Conservation (phyloP, 768 basidiomycete genomes). For the Mycena sanguinolenta region DNA sequence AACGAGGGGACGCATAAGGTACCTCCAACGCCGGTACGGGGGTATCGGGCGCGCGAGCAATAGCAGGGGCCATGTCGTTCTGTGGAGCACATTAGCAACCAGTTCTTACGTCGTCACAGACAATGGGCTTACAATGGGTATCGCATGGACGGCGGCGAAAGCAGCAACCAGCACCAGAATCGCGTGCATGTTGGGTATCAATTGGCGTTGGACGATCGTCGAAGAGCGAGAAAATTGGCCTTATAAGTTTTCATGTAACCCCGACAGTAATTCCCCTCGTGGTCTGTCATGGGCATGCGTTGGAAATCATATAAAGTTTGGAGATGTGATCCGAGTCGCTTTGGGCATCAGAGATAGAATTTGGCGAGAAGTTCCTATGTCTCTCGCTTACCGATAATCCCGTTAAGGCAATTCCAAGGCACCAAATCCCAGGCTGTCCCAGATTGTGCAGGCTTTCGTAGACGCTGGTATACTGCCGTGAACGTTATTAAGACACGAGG, state of each 20-base stretch:
- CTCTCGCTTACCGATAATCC: not conserved
- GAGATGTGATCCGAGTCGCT: constrained; percentile 13
- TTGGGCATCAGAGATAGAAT: constrained; percentile 19
- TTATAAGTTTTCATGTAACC: constrained; percentile 10
- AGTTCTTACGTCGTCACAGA: not conserved
- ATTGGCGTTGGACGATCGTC: constrained; percentile 6
- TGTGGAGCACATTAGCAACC: constrained; percentile 5
- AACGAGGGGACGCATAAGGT: not conserved
- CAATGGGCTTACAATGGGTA: constrained; percentile 13
- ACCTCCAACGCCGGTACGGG: constrained; percentile 17
- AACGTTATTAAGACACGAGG: not conserved
- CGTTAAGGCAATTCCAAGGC: not conserved
- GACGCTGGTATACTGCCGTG: not conserved
- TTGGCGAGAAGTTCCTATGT: not conserved
- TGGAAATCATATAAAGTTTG: constrained; percentile 6
- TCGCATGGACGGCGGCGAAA: constrained; percentile 13
- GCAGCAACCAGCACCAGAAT: constrained; percentile 23
- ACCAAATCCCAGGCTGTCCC: not conserved
- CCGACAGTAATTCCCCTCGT: constrained; percentile 9
- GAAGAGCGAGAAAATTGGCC: not conserved
- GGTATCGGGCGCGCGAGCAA: constrained; percentile 1
- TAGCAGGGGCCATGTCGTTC: constrained; percentile 4
- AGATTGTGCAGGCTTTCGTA: no score
- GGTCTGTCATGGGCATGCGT: constrained; percentile 11
- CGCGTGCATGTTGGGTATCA: constrained; percentile 12